phyloP scores from a whole-genome alignment of 2,329 filamentous ascomycete species.

The Talaromyces islandicus region DNA sequence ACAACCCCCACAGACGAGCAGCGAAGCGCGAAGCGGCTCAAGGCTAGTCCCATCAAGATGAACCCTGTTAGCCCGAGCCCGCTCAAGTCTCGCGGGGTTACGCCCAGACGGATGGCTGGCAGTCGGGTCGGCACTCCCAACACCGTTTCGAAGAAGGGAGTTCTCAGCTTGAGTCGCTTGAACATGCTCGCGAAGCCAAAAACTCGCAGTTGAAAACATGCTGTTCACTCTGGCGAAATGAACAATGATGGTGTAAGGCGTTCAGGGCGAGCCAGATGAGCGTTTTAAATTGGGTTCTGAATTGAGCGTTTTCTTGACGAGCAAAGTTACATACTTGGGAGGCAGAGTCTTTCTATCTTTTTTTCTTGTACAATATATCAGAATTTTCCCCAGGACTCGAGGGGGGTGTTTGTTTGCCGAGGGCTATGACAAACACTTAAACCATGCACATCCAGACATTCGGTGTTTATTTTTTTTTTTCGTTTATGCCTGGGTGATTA shows the following conservation, averaged over 20 bases:
- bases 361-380: background rate
- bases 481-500: background rate
- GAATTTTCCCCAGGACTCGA: background rate
- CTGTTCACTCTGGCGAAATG: background rate
- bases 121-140: constrained; percentile 24
- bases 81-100: constrained; percentile 26
- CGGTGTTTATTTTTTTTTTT: background rate
- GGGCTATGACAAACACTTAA: background rate
- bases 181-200: constrained; percentile 45
- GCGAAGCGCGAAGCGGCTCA: constrained; percentile 32
- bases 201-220: constrained; percentile 22
- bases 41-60: constrained; percentile 17
- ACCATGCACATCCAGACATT: background rate
- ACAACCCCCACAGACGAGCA: constrained; percentile 16
- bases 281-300: background rate
- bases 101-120: constrained; percentile 9
- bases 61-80: constrained; percentile 26
- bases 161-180: constrained; percentile 41
- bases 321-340: background rate
- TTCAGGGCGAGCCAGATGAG: background rate
- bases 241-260: background rate
- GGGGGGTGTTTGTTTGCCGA: background rate
- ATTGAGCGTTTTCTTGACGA: background rate
- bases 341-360: background rate
- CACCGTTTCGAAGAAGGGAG: constrained; percentile 24